These are phyloP conservation scores for Vitis hybrid DNA, from an alignment of 177 flowering plant species.

Conservation along the genomic window DNA sequence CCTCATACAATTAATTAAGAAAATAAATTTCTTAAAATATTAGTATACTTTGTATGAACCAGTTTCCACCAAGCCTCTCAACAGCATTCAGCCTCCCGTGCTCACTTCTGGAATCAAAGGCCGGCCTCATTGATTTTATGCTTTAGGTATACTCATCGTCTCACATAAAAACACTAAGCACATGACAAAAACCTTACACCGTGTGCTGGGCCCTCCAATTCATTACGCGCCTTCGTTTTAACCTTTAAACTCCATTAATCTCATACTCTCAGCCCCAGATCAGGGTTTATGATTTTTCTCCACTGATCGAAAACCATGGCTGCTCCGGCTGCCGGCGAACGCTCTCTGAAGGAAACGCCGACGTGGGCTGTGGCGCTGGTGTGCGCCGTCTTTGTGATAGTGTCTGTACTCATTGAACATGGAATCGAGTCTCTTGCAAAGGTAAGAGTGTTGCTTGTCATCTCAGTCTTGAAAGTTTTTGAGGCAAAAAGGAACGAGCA, in stretches of 20 bases:
- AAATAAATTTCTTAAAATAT: too few species aligned
- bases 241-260: not conserved
- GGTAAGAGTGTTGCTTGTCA: slow-evolving; percentile 20
- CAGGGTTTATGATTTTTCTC: too few species aligned
- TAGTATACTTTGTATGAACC: too few species aligned
- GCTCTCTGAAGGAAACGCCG: slow-evolving; percentile 47
- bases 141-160: not conserved
- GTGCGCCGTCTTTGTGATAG: slow-evolving; percentile 48
- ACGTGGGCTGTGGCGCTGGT: slow-evolving; percentile 73
- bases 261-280: too few species aligned
- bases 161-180: not conserved
- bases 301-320: slow-evolving; percentile 22
- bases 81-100: too few species aligned
- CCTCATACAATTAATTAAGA: too few species aligned
- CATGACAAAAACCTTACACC: not conserved
- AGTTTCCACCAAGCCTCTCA: too few species aligned
- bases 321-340: slow-evolving; percentile 21
- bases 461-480: too few species aligned
- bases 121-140: not conserved
- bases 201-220: not conserved
- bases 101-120: too few species aligned
- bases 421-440: slow-evolving; percentile 46
- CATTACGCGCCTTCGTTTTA: not conserved
- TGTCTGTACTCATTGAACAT: slow-evolving; percentile 56
- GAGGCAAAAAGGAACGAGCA: too few species aligned